phyloP scores from a whole-genome alignment of 179 eudicot species.

The Corrigiola litoralis region DNA sequence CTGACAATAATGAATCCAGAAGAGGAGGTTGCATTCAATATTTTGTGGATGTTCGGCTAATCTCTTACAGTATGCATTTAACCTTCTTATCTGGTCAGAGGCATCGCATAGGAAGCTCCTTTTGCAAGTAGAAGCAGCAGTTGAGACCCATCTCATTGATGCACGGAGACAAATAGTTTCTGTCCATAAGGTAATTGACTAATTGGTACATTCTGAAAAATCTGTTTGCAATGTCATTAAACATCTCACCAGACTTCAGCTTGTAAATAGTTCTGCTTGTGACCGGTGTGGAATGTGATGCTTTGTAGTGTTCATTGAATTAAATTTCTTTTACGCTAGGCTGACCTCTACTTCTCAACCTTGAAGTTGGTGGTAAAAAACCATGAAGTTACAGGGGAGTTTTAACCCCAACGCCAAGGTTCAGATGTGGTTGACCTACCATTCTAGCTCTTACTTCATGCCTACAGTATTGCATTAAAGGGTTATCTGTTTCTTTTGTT shows the following conservation, averaged over 20 bases:
- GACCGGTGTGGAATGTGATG: not conserved
- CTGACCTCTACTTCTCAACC: too few relatives aligned
- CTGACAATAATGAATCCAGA: not conserved
- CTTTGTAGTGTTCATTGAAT: too few relatives aligned
- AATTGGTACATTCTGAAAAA: constrained; percentile 8
- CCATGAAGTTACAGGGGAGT: not conserved
- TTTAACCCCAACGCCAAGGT: not conserved
- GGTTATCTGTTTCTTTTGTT: too few relatives aligned
- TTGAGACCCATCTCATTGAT: constrained; percentile 54
- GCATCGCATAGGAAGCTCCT: constrained; percentile 56
- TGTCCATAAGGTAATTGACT: constrained; percentile 50
- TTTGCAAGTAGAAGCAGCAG: constrained; percentile 59
- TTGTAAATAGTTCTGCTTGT: not conserved
- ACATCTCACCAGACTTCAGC: not conserved
- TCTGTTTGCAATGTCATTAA: not conserved
- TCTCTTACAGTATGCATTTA: constrained; percentile 3
- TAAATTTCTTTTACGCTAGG: too few relatives aligned
- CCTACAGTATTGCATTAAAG: too few relatives aligned
- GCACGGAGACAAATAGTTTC: constrained; percentile 48
- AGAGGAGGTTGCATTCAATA: not conserved
- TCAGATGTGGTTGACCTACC: not conserved
- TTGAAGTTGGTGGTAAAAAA: not conserved
- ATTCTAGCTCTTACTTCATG: not conserved
- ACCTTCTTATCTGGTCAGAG: constrained; percentile 35
- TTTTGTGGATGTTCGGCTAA: not conserved